These are phyloP conservation scores for Diversispora epigaea DNA, from an alignment of 192 early-diverging fungal species.

Conservation along the genomic window DNA sequence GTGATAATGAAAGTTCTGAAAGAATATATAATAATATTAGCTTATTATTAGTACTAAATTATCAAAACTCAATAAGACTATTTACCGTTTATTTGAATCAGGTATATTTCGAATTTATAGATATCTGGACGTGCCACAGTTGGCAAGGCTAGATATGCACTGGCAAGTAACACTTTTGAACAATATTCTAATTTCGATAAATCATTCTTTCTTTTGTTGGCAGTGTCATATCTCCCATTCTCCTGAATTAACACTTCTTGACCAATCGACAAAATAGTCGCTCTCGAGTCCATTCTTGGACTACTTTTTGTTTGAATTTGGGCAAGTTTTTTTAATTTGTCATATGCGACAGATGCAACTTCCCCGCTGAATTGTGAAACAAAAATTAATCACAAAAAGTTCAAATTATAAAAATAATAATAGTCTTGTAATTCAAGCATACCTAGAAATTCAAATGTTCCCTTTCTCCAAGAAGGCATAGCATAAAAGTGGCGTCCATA, in stretches of 20 bases:
- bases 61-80: background rate
- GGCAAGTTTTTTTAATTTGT: constrained; percentile 18
- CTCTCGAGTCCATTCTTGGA: constrained; percentile 3
- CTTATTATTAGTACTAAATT: background rate
- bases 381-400: background rate
- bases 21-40: background rate
- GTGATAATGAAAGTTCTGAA: too few species aligned
- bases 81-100: constrained; percentile 20
- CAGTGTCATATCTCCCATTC: background rate
- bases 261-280: constrained; percentile 1
- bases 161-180: background rate
- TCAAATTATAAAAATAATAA: background rate
- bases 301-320: constrained; percentile 1
- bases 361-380: constrained; percentile 4
- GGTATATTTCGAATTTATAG: constrained; percentile 11
- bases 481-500: background rate
- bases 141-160: background rate
- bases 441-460: background rate
- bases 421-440: background rate
- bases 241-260: constrained; percentile 15
- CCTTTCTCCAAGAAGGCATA: constrained; percentile 6
- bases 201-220: background rate
- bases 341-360: background rate
- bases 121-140: background rate
- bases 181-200: constrained; percentile 22